These are phyloP conservation scores for Coniochaeta sp. DNA, from an alignment of 2,329 filamentous ascomycete genomes.

Conservation along the genomic window DNA sequence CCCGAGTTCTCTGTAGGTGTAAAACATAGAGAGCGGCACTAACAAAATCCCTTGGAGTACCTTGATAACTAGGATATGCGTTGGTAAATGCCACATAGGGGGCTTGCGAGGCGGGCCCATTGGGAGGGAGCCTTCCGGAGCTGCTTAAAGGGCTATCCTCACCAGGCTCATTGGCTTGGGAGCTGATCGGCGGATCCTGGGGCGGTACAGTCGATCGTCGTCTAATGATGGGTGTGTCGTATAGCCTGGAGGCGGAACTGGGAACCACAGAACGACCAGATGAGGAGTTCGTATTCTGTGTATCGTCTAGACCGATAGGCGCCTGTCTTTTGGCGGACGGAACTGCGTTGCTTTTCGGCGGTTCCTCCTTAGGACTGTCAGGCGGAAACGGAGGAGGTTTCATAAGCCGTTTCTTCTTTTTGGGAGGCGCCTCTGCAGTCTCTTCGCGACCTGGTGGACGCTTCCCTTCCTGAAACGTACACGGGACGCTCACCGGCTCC, in stretches of 20 bases:
- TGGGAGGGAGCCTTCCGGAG: slow-evolving; percentile 9
- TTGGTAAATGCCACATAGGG: slow-evolving; percentile 30
- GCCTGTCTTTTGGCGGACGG: background rate
- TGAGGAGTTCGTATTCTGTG: background rate
- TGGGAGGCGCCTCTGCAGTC: background rate
- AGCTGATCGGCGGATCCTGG: too few relatives aligned
- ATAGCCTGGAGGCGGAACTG: background rate
- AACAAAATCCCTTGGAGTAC: slow-evolving; percentile 30
- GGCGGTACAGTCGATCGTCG: background rate
- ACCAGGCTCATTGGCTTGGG: background rate
- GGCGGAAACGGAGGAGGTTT: slow-evolving; percentile 5
- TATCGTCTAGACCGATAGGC: background rate
- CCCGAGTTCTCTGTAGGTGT: slow-evolving; percentile 24
- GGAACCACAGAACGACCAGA: background rate
- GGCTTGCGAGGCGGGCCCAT: slow-evolving; percentile 13
- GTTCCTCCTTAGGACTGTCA: background rate
- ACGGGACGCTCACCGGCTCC: slow-evolving; percentile 13
- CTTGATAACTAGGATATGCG: slow-evolving; percentile 36
- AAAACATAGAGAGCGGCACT: slow-evolving; percentile 36
- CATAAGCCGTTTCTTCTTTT: slow-evolving; percentile 11
- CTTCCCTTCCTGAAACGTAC: slow-evolving; percentile 10
- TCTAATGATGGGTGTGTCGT: background rate
- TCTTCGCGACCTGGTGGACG: too few relatives aligned
- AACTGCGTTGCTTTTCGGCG: background rate
- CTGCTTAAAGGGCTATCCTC: slow-evolving; percentile 2